phyloP scores from a whole-genome alignment of 768 basidiomycete genomes.

The Paxillus ammoniavirescens region DNA sequence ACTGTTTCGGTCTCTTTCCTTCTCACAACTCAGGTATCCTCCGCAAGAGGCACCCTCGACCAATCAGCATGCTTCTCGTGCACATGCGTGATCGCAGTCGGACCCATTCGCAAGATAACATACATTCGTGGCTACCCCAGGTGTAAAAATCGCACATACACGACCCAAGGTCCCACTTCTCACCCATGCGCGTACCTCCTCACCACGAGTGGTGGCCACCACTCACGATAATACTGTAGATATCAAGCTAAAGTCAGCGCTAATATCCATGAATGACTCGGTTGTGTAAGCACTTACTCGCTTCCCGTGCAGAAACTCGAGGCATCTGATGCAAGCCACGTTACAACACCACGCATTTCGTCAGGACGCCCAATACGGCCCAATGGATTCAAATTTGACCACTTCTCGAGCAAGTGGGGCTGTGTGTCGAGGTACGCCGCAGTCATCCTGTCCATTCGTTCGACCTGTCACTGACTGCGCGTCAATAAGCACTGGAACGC shows the following conservation, averaged over 20 bases:
- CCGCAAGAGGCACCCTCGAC: too few species aligned
- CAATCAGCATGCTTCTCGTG: too few species aligned
- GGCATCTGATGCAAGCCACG: conserved; percentile 75
- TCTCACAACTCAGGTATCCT: too few species aligned
- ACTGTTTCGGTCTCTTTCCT: too few species aligned
- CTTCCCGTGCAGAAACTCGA: conserved; percentile 79
- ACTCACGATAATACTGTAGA: conserved; percentile 27
- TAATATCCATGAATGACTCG: not conserved
- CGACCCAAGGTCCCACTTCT: not conserved
- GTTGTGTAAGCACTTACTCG: conserved; percentile 52
- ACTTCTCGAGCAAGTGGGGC: conserved; percentile 61
- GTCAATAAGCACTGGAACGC: conserved; percentile 4
- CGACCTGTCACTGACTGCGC: not conserved
- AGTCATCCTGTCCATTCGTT: conserved; percentile 55
- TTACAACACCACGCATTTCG: conserved; percentile 67
- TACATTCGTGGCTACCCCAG: not conserved
- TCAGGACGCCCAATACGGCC: conserved; percentile 70
- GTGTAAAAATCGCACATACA: not conserved
- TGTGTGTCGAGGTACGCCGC: conserved; percentile 66
- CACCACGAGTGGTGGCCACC: conserved; percentile 34
- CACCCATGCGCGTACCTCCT: conserved; percentile 13
- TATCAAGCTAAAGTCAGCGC: not conserved
- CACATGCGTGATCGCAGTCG: too few species aligned
- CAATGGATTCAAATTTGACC: conserved; percentile 69
- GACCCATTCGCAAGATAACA: not conserved